Evolutionary conservation across 768 basidiomycete genomes (phyloP), one percentile per base, ranked within the genome.

Genomic region (Pulveroboletus sp.): DNA sequence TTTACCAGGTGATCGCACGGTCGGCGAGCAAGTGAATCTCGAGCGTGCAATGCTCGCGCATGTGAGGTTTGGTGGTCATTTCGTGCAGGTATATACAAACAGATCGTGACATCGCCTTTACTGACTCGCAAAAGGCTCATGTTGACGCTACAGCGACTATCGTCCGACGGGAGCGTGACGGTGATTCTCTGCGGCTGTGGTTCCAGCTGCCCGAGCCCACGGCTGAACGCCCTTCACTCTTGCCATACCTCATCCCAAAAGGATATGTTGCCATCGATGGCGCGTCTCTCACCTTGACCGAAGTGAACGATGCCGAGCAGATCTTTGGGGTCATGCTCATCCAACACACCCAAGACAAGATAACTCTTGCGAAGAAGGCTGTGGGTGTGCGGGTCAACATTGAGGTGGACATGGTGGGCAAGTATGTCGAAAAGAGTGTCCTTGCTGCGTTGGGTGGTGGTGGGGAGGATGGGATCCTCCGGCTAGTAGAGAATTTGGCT

Each of bases 231-330:
- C 81, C 83, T 3, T 83, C 82, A 6, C 74, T 93, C 35, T 69
- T 93, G 40, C 82, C 79, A 1, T 93, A 92, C 68, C 74, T 99
- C 55, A 89, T 98, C 53, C 82, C 85, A 24, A 99, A 99, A 67
- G 96, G 96, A 47, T 99, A 93, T 68, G 77, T 98, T 53, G 82
- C 93, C 10, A 81, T 99, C 57, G 96, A 99, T 64, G 96, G 96
- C 16, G 81, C 93, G 8, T 96, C 93, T 6, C 76, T 99, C 37
- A 99, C 96, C 2, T 58, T 99, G 59, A 97, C 93, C 0, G 73
- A 72, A 26, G 92, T 98, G 27, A 69, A 83, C 68, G 82, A 87
- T 65, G 54, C 60, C 22, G 61, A 73, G 51, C 66, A 80, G 32
- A 80, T 72, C 36, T 95, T 98, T 62, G 83, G 85, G 29, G 79